Evolutionary conservation across 176 grass and related monocot genomes (phyloP).

Genomic region (Zea luxurians): DNA sequence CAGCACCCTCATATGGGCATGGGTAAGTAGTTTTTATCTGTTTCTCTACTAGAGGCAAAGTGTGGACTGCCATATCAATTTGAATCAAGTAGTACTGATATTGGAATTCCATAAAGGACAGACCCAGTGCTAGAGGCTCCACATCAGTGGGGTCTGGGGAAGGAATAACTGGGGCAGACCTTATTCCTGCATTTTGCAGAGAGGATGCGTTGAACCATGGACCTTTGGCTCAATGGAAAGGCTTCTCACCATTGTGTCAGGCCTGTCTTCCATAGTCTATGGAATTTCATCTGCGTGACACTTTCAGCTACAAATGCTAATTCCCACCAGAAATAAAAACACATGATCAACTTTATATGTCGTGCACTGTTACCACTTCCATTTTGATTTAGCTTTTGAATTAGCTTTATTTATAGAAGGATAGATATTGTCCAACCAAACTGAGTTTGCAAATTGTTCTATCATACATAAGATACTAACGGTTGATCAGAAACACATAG

Average conservation of each 20-base stretch:
- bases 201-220: no score
- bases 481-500: background rate
- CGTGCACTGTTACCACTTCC: background rate
- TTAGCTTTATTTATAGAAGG: background rate
- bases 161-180: no score
- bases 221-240: no score
- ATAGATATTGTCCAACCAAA: background rate
- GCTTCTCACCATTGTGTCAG: no score
- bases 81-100: background rate
- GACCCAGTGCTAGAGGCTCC: no score
- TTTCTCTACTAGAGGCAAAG: conserved; percentile 23
- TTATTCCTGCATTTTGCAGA: no score
- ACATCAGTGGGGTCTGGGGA: no score
- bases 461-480: background rate
- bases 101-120: background rate
- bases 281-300: background rate
- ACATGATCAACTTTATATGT: background rate
- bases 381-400: conserved; percentile 19
- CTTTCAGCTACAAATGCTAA: background rate
- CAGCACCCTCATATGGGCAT: conserved; percentile 12
- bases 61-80: background rate
- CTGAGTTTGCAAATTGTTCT: background rate
- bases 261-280: no score
- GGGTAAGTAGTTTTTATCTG: conserved; percentile 57
- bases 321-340: background rate